These are phyloP conservation scores for Fusarium sp. DNA, from an alignment of 2,329 filamentous ascomycete species.

Conservation along the genomic window DNA sequence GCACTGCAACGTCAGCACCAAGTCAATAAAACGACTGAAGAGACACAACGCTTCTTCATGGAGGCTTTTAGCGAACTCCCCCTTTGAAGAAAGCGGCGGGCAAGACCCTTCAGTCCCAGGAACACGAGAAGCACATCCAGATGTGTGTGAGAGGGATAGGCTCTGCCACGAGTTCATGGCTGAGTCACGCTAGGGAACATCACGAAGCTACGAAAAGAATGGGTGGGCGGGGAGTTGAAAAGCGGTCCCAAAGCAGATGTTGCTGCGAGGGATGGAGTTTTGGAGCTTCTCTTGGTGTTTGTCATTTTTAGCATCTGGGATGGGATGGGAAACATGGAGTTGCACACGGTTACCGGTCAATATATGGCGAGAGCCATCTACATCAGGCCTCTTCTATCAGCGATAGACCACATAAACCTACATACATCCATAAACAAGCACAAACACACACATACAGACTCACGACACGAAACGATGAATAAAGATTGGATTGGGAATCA, in stretches of 20 bases:
- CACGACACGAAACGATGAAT: neutral
- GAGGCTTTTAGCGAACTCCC: conserved; percentile 5
- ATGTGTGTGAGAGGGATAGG: neutral
- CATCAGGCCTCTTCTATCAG: neutral
- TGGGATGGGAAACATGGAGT: neutral
- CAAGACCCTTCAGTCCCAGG: neutral
- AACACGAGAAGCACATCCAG: neutral
- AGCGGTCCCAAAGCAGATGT: neutral
- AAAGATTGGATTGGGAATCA: conserved; percentile 3
- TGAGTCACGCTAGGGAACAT: neutral
- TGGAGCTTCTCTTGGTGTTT: neutral
- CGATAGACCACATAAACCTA: neutral
- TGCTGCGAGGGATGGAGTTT: neutral
- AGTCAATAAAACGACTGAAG: conserved; percentile 31
- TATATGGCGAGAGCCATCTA: neutral
- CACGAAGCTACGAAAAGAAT: neutral
- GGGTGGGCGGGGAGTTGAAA: neutral
- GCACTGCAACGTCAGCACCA: conserved; percentile 12
- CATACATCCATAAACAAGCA: neutral
- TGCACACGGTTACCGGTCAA: neutral
- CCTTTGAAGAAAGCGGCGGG: neutral
- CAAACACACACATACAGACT: neutral
- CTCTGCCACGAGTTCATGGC: no score
- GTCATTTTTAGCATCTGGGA: neutral
- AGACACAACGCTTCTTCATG: conserved; percentile 37